Evolutionary conservation across 257 asterid species (phyloP).

Genomic region (Cruciata laevipes): DNA sequence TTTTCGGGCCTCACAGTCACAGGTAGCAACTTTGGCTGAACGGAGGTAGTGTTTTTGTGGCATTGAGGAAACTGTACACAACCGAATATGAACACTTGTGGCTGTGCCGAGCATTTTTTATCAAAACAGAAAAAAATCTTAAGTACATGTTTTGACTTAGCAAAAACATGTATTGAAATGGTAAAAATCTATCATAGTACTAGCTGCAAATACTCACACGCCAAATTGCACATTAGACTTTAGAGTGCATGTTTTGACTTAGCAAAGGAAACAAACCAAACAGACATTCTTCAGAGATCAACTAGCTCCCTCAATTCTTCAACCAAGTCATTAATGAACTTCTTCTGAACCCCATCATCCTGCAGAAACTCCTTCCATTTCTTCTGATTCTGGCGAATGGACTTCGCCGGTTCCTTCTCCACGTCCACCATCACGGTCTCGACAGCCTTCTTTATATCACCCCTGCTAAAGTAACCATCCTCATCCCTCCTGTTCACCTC

Average conservation of each 20-base stretch:
- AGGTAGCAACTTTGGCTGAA: too few relatives aligned
- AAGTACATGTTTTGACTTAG: too few relatives aligned
- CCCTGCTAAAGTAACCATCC: constrained; percentile 39
- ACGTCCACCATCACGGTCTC: constrained; percentile 20
- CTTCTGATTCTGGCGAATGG: constrained; percentile 27
- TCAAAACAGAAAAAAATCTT: too few relatives aligned
- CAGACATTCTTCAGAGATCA: background rate
- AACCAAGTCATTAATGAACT: constrained; percentile 28
- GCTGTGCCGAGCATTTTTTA: too few relatives aligned
- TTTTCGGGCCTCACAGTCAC: too few relatives aligned
- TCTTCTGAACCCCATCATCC: constrained; percentile 27
- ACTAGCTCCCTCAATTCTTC: constrained; percentile 24
- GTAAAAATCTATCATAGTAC: background rate
- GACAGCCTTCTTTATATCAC: constrained; percentile 33
- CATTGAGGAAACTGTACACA: too few relatives aligned
- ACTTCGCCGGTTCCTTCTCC: constrained; percentile 21
- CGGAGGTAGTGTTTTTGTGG: too few relatives aligned
- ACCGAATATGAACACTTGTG: too few relatives aligned
- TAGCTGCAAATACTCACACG: background rate
- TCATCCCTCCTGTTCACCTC: constrained; percentile 51
- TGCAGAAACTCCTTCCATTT: constrained; percentile 40
- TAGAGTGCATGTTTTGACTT: background rate
- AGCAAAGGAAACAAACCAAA: background rate
- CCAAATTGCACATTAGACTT: background rate
- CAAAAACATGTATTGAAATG: background rate